A percentile compares a stretch with the other conserved stretches of the same genome.
These are phyloP conservation scores for Sarocladiaceae sp. DNA, from an alignment of 2,329 filamentous ascomycete species.

Conservation along the genomic window DNA sequence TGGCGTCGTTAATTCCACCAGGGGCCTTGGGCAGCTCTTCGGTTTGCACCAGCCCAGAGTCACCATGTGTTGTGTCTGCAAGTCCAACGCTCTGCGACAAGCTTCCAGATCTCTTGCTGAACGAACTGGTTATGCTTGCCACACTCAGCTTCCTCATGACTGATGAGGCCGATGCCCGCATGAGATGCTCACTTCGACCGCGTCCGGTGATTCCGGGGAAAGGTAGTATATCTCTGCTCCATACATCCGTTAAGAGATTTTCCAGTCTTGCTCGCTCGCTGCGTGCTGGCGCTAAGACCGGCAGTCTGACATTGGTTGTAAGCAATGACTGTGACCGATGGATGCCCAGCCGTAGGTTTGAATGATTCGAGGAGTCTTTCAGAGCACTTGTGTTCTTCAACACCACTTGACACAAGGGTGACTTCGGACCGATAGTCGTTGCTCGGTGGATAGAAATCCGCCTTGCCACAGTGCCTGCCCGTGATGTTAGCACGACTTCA, in stretches of 20 bases:
- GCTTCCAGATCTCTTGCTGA: conserved; percentile 67
- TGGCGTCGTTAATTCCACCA: neutral
- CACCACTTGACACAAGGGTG: conserved; percentile 69
- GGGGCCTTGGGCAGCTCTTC: neutral
- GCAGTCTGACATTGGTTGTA: conserved; percentile 60
- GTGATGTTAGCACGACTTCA: neutral
- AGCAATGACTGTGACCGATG: conserved; percentile 76
- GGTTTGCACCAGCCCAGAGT: neutral
- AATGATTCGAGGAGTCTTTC: conserved; percentile 46
- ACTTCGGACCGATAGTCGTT: conserved; percentile 66
- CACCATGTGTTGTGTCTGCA: conserved; percentile 11
- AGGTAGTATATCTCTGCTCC: conserved; percentile 76
- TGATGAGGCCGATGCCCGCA: conserved; percentile 75
- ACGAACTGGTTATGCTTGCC: conserved; percentile 72
- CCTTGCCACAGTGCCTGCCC: conserved; percentile 55
- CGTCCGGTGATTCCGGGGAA: conserved; percentile 74
- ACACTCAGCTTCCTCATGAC: conserved; percentile 87
- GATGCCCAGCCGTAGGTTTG: conserved; percentile 47
- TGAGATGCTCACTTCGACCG: conserved; percentile 64
- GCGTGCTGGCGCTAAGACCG: conserved; percentile 69
- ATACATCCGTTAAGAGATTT: conserved; percentile 69
- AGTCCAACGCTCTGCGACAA: conserved; percentile 20
- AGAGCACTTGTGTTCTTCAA: conserved; percentile 78
- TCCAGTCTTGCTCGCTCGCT: conserved; percentile 77
- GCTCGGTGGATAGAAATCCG: conserved; percentile 76